Evolutionary conservation across 169 alveolate genomes (phyloP), one percentile per base, ranked within the genome.

Genomic region (Plasmodium vivax): DNA sequence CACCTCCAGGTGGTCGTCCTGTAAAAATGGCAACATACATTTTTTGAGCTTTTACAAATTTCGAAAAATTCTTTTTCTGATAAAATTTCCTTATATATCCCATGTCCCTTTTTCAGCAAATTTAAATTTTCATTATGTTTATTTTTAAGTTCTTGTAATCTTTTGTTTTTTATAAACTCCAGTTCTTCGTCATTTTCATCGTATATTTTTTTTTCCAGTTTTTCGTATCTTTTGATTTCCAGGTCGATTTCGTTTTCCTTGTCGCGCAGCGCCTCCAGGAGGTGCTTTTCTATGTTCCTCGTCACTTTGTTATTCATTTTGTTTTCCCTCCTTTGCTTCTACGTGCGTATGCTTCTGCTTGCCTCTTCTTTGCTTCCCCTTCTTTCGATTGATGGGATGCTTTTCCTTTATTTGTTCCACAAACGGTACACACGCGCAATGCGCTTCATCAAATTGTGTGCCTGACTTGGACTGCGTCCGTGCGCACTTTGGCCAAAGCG

Each of bases 1-100:
- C 96, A 96, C 82, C 98, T 94, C 83, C 92, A 90, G n/a, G 98
- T 96, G 38, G 97, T 95, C 47, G 96, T 96, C 80, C 98, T 88
- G 85, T 95, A 96, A 92, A 96, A 96, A 92, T 96, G 98, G 36
- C 93, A 84, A 71, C 96, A 93, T 58, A 96, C 97, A 73, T 94
- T 92, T 19, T 95, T 91, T 34, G 97, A 88, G 71, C 72, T 90
- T 74, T 96, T 95, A 43, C 97, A 95, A 3, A 95, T 96, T 62
- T 96, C 97, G 75, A 96, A 96, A 92, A 96, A 96, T 41, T 95
- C 96, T 82, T 94, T 92, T 68, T 96, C 98, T 10, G 97, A 95
- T 93, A 94, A 91, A n/a, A 96, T 92, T 47, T 96, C 98, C 36
- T 81, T 82, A 71, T 95, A 93, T 47, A 47, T 72, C n/a, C 98